phyloP scores from a whole-genome alignment of 2,329 filamentous ascomycete genomes.

The Paraconiothyrium sp. region DNA sequence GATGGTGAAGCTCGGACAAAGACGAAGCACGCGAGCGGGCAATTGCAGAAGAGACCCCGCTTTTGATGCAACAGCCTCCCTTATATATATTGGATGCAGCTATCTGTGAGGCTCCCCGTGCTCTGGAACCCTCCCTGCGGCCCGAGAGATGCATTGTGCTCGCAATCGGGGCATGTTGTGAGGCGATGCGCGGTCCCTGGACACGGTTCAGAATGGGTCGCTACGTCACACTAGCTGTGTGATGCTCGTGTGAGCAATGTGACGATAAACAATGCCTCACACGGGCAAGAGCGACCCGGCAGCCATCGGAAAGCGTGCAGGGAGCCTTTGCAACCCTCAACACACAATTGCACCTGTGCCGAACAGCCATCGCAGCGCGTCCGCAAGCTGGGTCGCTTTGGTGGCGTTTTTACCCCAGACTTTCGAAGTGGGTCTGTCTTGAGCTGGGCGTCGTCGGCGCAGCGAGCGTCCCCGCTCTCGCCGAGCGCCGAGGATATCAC shows the following conservation, averaged over 20 bases:
- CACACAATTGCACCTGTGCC: not conserved
- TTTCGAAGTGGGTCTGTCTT: constrained; percentile 7
- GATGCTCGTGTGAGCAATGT: constrained; percentile 20
- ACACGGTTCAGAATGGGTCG: constrained; percentile 13
- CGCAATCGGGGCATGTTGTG: constrained; percentile 26
- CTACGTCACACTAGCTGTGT: constrained; percentile 20
- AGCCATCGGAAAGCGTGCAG: not conserved
- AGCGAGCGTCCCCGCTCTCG: not conserved
- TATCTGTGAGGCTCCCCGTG: constrained; percentile 17
- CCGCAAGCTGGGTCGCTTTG: constrained; percentile 6
- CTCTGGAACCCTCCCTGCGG: constrained; percentile 5
- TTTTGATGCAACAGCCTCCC: constrained; percentile 14
- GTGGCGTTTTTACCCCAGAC: constrained; percentile 14
- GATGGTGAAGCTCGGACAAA: constrained; percentile 1
- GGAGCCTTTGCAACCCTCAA: too few relatives aligned
- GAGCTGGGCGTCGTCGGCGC: not conserved
- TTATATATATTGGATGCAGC: constrained; percentile 16
- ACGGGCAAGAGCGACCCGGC: not conserved
- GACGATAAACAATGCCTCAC: constrained; percentile 6
- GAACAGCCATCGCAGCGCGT: not conserved
- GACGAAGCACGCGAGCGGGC: constrained; percentile 26
- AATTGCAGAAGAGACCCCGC: not conserved
- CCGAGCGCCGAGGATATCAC: not conserved
- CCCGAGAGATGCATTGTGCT: constrained; percentile 13
- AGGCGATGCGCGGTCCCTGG: constrained; percentile 23